These are phyloP conservation scores for Phialocephala sp. DNA, from an alignment of 2,329 filamentous ascomycete species.

Conservation along the genomic window DNA sequence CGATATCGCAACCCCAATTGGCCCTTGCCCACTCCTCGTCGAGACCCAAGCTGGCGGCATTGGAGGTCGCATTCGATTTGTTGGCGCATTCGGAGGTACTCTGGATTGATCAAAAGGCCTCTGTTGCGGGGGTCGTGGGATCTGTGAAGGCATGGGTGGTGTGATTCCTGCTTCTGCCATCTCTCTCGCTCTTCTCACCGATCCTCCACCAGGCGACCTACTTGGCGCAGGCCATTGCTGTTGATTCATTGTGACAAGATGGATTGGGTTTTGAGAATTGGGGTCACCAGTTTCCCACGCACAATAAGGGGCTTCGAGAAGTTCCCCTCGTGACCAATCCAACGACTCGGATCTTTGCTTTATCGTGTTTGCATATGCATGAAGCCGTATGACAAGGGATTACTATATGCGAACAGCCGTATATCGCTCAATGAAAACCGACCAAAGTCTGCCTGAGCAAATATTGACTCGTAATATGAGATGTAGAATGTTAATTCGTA, in stretches of 20 bases:
- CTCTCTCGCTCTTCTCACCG: slow-evolving; percentile 61
- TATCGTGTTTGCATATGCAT: slow-evolving; percentile 42
- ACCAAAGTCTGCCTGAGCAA: slow-evolving; percentile 17
- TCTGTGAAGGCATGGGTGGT: slow-evolving; percentile 35
- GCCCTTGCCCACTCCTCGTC: slow-evolving; percentile 31
- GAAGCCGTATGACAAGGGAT: slow-evolving; percentile 37
- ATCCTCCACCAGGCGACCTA: slow-evolving; percentile 43
- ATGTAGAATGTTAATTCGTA: slow-evolving; percentile 13
- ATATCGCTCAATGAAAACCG: slow-evolving; percentile 12
- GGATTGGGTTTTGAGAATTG: slow-evolving; percentile 18
- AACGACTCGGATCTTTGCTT: slow-evolving; percentile 29
- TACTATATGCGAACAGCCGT: slow-evolving; percentile 30
- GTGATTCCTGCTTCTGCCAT: slow-evolving; percentile 50
- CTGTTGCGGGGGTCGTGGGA: slow-evolving; percentile 33
- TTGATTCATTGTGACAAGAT: slow-evolving; percentile 39
- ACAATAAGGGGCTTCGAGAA: slow-evolving; percentile 28
- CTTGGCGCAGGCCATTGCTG: slow-evolving; percentile 36
- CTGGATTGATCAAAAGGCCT: slow-evolving; percentile 28
- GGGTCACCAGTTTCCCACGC: slow-evolving; percentile 17
- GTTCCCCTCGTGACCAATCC: slow-evolving; percentile 31
- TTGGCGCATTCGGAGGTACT: slow-evolving; percentile 24
- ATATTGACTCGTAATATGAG: slow-evolving; percentile 18
- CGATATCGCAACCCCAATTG: slow-evolving; percentile 51
- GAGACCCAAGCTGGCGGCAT: slow-evolving; percentile 33
- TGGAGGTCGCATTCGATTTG: slow-evolving; percentile 34